Base-by-base conservation (phyloP, 169 alveolate genomes). In the Babesia bigemina region DNA sequence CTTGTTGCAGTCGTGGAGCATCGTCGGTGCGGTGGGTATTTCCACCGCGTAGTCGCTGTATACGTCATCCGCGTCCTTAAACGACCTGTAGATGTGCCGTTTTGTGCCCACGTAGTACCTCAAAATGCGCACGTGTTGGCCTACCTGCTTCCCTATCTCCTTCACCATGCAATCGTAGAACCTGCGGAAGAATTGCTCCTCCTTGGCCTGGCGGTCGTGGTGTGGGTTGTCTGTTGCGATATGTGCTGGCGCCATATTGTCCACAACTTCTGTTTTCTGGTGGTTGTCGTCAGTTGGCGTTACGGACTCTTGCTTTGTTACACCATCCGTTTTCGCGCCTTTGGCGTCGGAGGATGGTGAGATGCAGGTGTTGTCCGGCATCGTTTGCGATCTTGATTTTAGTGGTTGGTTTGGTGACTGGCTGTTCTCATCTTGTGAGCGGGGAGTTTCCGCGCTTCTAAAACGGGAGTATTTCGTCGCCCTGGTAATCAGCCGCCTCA, bases 111-210 rank as follows among this genome's bases (percentile, higher is more conserved):
- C 45, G 33, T 60, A 82, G 56, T 73, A 82, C 56, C 73, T 56
- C 21, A 88, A 44, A 42, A 76, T 59, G 17, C 45, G 62, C 16
- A 88, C 86, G 8, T 73, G 70, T 36, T 63, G 82, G 0, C 91
- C 87, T 13, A 75, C 47, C 56, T 88, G 93, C n/a, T 29, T 70
- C 7, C 85, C 13, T 13, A 88, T 79, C 59, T 88, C 93, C 11
- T 49, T 53, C 49, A 81, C 22, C 93, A 88, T 88, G 53, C 75
- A 70, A 13, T 58, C 65, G 45, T 88, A 85, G 63, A 88, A 88
- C 6, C 55, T 63, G 26, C 58, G 12, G 55, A 59, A 75, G 33
- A 24, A 36, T 17, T 21, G 33, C 26, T 82, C 84, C 19, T 71
- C 70, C 4, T 13, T 49, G 19, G 42, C 21, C n/a, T 33, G 29